Evolutionary conservation across 2,329 filamentous ascomycete genomes (phyloP).

Genomic region (Nemania sp.): DNA sequence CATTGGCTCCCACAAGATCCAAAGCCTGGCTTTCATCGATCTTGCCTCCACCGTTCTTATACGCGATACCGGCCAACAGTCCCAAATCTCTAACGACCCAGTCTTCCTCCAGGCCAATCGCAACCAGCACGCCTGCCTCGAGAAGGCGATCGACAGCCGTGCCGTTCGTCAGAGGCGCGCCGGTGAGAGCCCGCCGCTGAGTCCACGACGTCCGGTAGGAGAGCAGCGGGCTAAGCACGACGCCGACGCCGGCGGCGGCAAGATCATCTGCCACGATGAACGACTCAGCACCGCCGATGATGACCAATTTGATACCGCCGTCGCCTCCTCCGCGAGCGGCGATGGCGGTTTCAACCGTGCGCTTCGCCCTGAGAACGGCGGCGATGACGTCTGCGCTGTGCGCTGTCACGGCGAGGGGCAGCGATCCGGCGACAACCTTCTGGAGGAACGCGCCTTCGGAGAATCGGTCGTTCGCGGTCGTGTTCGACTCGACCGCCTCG

Average conservation of each 20-base stretch:
- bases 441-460: slow-evolving; percentile 56
- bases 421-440: slow-evolving; percentile 57
- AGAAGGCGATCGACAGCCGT: slow-evolving; percentile 63
- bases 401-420: slow-evolving; percentile 61
- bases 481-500: slow-evolving; percentile 49
- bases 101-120: slow-evolving; percentile 64
- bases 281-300: slow-evolving; percentile 67
- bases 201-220: slow-evolving; percentile 63
- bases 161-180: slow-evolving; percentile 68
- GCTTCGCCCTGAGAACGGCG: slow-evolving; percentile 62
- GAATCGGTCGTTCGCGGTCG: slow-evolving; percentile 46
- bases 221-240: slow-evolving; percentile 64
- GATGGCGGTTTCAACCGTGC: slow-evolving; percentile 54
- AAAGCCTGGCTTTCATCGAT: slow-evolving; percentile 60
- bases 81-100: slow-evolving; percentile 65
- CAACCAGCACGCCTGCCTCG: slow-evolving; percentile 61
- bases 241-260: slow-evolving; percentile 58
- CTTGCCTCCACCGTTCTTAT: slow-evolving; percentile 59
- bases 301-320: slow-evolving; percentile 53
- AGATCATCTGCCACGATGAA: slow-evolving; percentile 63
- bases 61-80: slow-evolving; percentile 63
- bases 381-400: slow-evolving; percentile 68
- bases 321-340: slow-evolving; percentile 21
- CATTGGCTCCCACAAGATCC: slow-evolving; percentile 59
- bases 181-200: slow-evolving; percentile 63